Conservation (phyloP, 345 rosid species). For the Melaleuca quinquenervia region DNA sequence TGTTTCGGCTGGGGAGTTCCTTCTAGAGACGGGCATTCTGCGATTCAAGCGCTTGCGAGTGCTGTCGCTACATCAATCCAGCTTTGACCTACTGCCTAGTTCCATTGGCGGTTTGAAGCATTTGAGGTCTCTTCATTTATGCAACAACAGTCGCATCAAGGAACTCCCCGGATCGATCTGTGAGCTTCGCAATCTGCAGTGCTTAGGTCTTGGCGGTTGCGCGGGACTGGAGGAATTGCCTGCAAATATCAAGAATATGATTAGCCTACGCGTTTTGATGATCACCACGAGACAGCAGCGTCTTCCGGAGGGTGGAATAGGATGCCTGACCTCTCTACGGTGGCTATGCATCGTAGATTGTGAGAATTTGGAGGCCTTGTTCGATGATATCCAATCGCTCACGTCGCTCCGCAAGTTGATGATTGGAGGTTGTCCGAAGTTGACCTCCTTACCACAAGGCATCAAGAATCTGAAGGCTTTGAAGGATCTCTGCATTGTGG, state of each 20-base stretch:
- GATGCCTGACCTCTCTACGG: conserved; percentile 6
- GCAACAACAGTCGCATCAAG: not conserved
- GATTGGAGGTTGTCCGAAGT: not conserved
- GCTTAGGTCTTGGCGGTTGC: not conserved
- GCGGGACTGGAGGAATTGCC: conserved; percentile 1
- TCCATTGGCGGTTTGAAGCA: conserved; percentile 10
- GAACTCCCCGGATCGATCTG: conserved; percentile 5
- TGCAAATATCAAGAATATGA: not conserved
- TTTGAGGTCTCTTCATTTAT: conserved; percentile 6
- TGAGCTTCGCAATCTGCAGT: conserved; percentile 7
- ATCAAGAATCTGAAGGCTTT: not conserved
- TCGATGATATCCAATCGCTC: conserved; percentile 1
- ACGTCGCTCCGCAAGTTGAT: not conserved
- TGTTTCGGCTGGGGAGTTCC: not conserved
- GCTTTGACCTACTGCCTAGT: not conserved
- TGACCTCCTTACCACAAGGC: conserved; percentile 4
- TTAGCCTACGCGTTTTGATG: not conserved
- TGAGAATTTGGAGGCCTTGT: conserved; percentile 1
- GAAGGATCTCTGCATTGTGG: not conserved
- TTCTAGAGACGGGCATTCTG: not conserved
- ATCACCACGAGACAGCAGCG: conserved; percentile 1
- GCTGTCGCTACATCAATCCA: not conserved
- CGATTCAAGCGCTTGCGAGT: not conserved
- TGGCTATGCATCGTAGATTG: not conserved
- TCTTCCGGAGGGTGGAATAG: conserved; percentile 4